Evolutionary conservation across 495 filamentous ascomycete genomes (phyloP), one percentile per base, ranked within the genome.

Genomic region (Annulohypoxylon moriforme): DNA sequence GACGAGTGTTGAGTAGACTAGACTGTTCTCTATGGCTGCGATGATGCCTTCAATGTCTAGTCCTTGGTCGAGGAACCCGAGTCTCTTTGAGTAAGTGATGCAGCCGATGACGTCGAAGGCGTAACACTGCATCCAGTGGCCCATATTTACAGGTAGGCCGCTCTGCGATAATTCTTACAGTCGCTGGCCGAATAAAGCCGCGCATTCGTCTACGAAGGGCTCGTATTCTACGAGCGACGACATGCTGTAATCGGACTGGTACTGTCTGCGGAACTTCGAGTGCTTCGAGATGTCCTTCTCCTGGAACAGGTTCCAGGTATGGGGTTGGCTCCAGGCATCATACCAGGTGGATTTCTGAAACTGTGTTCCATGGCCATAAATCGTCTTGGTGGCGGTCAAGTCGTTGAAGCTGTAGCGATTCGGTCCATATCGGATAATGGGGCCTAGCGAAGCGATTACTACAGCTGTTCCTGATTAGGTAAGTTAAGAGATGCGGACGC

Each of bases 371-470:
- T 52, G 47, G 47, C 24, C 11, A 9, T 29, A 52, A 3, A 52
- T 52, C 10, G 25, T 24, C 22, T 52, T 52, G 4, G 24, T n/a
- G 10, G 47, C 47, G 3, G 47, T 52, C 47, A n/a, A 11, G 10
- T 52, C 47, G 47, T 52, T 9, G 47, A 52, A 52, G 47, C 47
- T 52, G 14, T 52, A 52, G 1, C 47, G 47, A n/a, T 52, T 52
- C 25, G 47, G 47, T 10, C 50, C 50, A 27, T 53, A 53, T 33
- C 50, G 50, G 14, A 53, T 11, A 4, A 53, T 18, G 11, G 50
- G 50, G 13, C 27, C 50, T 53, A 6, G 14, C 1, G 0, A 33
- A 16, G 13, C 13, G 25, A 13, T 53, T 33, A 33, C 27, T 16
- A 53, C 9, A 6, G 22, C 47, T 27, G 47, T 14, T 25, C 47